A percentile compares a stretch with the other conserved stretches of the same genome.
phyloP scores from a whole-genome alignment of 805 yeast species.

The Hanseniaspora meyeri region DNA sequence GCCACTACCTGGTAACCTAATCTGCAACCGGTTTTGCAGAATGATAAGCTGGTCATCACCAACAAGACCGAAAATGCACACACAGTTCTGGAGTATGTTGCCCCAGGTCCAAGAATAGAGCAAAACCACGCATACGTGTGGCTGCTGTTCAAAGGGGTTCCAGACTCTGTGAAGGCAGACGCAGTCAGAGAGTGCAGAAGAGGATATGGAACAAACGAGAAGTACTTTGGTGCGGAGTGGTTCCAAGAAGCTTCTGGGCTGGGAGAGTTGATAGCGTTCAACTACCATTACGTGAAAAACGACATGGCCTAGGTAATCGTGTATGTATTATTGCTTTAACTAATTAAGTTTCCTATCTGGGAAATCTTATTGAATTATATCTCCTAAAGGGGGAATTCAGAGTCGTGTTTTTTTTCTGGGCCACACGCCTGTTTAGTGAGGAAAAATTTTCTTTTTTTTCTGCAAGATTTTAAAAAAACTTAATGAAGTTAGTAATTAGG shows the following conservation, averaged over 20 bases:
- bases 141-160: conserved; percentile 6
- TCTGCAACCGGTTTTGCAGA: neutral
- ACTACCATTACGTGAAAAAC: conserved; percentile 8
- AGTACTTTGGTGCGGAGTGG: conserved; percentile 10
- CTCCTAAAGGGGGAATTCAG: neutral
- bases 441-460: neutral
- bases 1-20: conserved; percentile 6
- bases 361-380: conserved; percentile 4
- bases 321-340: neutral
- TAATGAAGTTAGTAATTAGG: too few relatives aligned
- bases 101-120: conserved; percentile 13
- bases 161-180: neutral
- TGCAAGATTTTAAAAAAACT: too few relatives aligned
- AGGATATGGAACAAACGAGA: conserved; percentile 11
- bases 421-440: neutral
- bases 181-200: conserved; percentile 12
- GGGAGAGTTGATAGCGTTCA: conserved; percentile 2
- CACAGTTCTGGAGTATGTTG: conserved; percentile 4
- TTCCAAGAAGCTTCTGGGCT: conserved; percentile 2
- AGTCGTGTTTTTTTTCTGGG: neutral
- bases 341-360: neutral
- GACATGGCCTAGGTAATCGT: neutral
- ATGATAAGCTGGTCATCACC: neutral
- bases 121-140: conserved; percentile 11
- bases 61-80: neutral